A percentile compares a stretch with the other conserved stretches of the same genome.
Evolutionary conservation across 2,329 filamentous ascomycete species (phyloP).

Genomic region (Colletotrichum sublineola): DNA sequence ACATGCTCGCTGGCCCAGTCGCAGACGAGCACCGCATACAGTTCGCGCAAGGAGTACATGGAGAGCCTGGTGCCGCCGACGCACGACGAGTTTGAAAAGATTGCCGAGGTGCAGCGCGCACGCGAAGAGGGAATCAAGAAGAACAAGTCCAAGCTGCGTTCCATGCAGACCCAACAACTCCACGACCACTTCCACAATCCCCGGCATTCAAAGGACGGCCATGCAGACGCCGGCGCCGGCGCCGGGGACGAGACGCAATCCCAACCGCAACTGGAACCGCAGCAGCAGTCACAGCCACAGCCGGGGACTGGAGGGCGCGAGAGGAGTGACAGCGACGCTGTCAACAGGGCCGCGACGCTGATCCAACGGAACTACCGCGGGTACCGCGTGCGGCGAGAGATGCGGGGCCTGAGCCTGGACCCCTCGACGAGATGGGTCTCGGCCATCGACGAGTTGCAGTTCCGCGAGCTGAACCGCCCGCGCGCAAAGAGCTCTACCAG

Average conservation of each 20-base stretch:
- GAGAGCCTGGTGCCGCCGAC: constrained; percentile 64
- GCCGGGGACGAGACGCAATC: constrained; percentile 9
- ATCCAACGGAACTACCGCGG: constrained; percentile 83
- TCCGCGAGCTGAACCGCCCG: constrained; percentile 64
- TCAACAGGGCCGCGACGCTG: constrained; percentile 63
- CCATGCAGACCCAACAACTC: constrained; percentile 50
- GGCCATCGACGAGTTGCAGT: constrained; percentile 70
- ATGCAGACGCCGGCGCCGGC: background rate
- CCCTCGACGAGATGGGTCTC: constrained; percentile 80
- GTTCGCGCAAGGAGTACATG: constrained; percentile 60
- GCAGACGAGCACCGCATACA: constrained; percentile 30
- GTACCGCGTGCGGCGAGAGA: constrained; percentile 78
- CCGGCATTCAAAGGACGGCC: constrained; percentile 24
- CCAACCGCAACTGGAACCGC: background rate
- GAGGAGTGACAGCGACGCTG: constrained; percentile 43
- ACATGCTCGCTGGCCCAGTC: constrained; percentile 38
- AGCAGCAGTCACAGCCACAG: constrained; percentile 21
- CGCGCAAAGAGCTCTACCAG: constrained; percentile 51
- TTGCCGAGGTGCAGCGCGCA: constrained; percentile 62
- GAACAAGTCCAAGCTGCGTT: constrained; percentile 53
- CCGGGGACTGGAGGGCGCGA: background rate
- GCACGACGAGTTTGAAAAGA: constrained; percentile 60
- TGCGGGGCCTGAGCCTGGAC: constrained; percentile 77
- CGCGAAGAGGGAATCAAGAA: constrained; percentile 60
- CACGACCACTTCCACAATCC: constrained; percentile 42